Conservation (phyloP, 345 rosid species). For the Garcia nutans region DNA sequence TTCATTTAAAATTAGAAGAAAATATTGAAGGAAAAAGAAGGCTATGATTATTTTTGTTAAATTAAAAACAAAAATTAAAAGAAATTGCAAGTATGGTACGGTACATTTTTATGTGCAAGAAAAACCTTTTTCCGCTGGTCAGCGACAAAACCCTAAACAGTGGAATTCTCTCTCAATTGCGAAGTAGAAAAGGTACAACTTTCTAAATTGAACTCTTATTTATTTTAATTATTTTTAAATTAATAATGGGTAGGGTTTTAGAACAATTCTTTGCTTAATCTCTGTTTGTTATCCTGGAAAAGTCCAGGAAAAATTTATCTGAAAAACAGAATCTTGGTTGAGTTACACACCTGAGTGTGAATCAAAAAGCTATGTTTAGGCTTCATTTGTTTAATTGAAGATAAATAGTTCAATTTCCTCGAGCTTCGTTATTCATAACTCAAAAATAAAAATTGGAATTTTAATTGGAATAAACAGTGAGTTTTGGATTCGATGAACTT, state of each 20-base stretch:
- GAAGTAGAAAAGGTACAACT: neutral
- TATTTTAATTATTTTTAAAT: neutral
- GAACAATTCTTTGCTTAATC: neutral
- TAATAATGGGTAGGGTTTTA: neutral
- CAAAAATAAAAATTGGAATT: neutral
- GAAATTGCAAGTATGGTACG: neutral
- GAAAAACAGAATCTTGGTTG: neutral
- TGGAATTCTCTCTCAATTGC: neutral
- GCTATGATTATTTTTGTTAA: too few relatives aligned
- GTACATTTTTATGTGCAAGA: neutral
- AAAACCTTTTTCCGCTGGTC: neutral
- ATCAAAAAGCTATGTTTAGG: neutral
- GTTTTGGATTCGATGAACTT: neutral
- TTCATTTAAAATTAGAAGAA: too few relatives aligned
- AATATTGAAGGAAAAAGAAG: too few relatives aligned
- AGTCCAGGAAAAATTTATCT: neutral
- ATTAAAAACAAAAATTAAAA: too few relatives aligned
- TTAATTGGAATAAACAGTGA: neutral
- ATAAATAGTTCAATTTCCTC: neutral
- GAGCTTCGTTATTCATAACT: neutral
- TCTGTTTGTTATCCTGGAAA: neutral
- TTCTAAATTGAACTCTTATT: neutral
- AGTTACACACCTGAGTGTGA: neutral
- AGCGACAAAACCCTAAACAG: neutral
- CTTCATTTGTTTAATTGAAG: neutral